A percentile compares a stretch with the other conserved stretches of the same genome.
Conservation (phyloP, 768 basidiomycete species). For the Amanita fuliginea region DNA sequence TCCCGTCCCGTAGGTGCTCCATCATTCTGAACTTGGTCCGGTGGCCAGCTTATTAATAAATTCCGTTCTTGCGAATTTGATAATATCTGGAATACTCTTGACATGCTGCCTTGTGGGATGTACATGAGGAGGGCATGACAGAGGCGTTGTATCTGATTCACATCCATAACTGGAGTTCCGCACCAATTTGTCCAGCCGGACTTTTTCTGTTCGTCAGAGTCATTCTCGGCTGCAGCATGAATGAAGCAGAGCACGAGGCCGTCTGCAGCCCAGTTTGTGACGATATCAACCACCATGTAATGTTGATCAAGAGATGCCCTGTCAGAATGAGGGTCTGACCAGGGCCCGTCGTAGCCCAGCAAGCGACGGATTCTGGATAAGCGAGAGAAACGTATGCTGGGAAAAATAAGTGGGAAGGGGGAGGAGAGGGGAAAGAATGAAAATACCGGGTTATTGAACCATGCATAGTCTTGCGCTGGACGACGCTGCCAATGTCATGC, state of each 20-base stretch:
- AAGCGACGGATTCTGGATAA: conserved; percentile 61
- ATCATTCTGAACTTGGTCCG: conserved; percentile 28
- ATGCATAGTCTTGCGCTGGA: conserved; percentile 65
- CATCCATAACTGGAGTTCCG: conserved; percentile 56
- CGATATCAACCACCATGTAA: conserved; percentile 83
- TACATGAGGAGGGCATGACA: conserved; percentile 46
- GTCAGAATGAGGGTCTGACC: conserved; percentile 42
- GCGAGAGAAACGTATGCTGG: conserved; percentile 70
- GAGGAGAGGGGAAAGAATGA: conserved; percentile 14
- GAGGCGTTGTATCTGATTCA: conserved; percentile 47
- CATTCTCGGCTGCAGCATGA: conserved; percentile 67
- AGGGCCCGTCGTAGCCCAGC: conserved; percentile 56
- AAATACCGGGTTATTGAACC: conserved; percentile 71
- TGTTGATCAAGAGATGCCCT: conserved; percentile 59
- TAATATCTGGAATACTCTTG: conserved; percentile 73
- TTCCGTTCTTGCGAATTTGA: conserved; percentile 45
- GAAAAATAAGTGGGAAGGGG: conserved; percentile 7
- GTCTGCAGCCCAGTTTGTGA: conserved; percentile 84
- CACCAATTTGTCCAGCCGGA: conserved; percentile 86
- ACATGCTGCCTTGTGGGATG: conserved; percentile 39
- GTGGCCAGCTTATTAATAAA: conserved; percentile 69
- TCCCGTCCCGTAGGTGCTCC: conserved; percentile 32
- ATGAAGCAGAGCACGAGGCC: conserved; percentile 84
- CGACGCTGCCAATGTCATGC: conserved; percentile 61
- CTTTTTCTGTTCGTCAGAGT: conserved; percentile 67